Conservation (phyloP, 176 grass and related monocot species). For the Aegilops speltoides region DNA sequence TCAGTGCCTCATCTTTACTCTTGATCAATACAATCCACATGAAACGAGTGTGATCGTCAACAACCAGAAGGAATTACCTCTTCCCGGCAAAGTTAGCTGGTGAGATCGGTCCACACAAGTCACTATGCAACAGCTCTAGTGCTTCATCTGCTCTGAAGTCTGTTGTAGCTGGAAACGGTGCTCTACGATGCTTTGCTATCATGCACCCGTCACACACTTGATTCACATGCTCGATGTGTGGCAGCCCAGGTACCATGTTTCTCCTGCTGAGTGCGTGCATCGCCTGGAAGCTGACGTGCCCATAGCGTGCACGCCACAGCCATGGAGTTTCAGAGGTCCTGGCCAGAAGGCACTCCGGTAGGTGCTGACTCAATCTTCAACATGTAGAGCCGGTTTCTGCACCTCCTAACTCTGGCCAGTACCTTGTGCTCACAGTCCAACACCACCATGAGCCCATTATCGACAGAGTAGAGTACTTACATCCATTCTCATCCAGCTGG, state of each 20-base stretch:
- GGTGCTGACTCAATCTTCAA: neutral
- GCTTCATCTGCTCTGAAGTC: neutral
- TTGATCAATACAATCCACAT: neutral
- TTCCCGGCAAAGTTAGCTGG: neutral
- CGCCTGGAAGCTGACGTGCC: neutral
- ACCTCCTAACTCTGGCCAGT: neutral
- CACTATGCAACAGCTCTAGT: neutral
- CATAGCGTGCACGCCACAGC: neutral
- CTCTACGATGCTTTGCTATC: neutral
- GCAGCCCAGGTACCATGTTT: neutral
- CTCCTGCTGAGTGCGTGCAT: neutral
- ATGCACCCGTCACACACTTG: neutral
- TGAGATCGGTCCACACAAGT: neutral
- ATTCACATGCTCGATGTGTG: neutral
- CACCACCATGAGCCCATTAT: neutral
- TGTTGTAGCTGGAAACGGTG: neutral
- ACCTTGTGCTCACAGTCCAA: neutral
- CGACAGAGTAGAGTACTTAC: neutral
- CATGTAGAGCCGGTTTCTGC: neutral
- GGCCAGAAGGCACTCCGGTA: neutral
- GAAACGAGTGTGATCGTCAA: neutral
- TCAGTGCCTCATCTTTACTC: neutral
- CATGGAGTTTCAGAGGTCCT: neutral
- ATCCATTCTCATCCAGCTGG: neutral
- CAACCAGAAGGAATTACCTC: neutral